These are phyloP conservation scores for Epichloe sp. DNA, from an alignment of 2,329 filamentous ascomycete genomes.

Conservation along the genomic window DNA sequence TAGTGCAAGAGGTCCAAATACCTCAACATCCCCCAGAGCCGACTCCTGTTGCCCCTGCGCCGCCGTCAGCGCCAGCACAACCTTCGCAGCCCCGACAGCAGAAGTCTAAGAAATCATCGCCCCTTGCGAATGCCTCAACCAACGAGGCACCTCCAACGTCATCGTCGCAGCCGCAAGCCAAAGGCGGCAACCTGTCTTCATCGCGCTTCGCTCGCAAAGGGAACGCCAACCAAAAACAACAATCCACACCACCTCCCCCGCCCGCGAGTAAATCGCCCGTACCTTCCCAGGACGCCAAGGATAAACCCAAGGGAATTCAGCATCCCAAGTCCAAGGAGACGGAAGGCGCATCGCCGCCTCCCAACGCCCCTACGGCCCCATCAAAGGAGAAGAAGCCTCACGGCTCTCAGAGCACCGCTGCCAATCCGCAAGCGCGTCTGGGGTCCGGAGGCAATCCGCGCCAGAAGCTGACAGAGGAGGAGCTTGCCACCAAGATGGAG, in stretches of 20 bases:
- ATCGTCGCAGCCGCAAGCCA: constrained; percentile 1
- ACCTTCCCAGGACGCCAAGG: background rate
- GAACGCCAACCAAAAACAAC: constrained; percentile 6
- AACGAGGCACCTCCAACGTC: constrained; percentile 6
- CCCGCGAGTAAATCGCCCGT: background rate
- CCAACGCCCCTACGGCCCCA: constrained; percentile 19
- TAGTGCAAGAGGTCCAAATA: constrained; percentile 10
- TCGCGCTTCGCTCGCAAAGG: constrained; percentile 8
- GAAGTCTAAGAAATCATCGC: constrained; percentile 3
- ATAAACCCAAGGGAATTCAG: background rate
- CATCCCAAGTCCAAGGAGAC: background rate
- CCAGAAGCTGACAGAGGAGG: constrained; percentile 44
- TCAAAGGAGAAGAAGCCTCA: constrained; percentile 8
- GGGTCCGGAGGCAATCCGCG: constrained; percentile 45
- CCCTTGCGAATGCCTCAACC: background rate
- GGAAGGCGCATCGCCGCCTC: constrained; percentile 11
- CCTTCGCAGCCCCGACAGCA: constrained; percentile 4
- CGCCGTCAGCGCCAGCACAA: constrained; percentile 6
- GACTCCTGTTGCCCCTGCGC: constrained; percentile 5
- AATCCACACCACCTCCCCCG: constrained; percentile 6
- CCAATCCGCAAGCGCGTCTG: constrained; percentile 29
- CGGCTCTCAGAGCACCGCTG: constrained; percentile 16
- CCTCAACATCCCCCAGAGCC: constrained; percentile 9
- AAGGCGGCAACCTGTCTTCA: constrained; percentile 5
- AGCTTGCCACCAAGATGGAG: constrained; percentile 47